phyloP scores from a whole-genome alignment of 1,284 basidiomycete genomes.

The Puccinia novopanici region DNA sequence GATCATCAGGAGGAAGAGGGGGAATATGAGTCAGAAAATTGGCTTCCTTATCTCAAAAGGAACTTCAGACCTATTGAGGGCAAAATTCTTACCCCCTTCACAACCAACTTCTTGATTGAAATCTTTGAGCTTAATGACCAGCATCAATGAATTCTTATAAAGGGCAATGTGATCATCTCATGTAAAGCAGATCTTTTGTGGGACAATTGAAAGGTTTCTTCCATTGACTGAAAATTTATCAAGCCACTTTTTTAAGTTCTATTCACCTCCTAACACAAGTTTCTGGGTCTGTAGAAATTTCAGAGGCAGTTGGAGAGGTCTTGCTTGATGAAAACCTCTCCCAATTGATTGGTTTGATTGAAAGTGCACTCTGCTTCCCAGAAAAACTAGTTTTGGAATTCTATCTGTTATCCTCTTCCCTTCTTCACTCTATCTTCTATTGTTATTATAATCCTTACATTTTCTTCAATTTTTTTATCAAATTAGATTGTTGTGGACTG shows the following conservation, averaged over 20 bases:
- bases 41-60: neutral
- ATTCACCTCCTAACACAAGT: neutral
- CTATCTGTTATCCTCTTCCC: too few relatives aligned
- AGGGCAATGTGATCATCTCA: constrained; percentile 91
- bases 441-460: too few relatives aligned
- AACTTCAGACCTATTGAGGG: constrained; percentile 34
- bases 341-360: constrained; percentile 66
- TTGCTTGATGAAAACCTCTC: constrained; percentile 71
- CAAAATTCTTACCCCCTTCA: constrained; percentile 65
- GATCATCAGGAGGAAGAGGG: constrained; percentile 3
- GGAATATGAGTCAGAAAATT: constrained; percentile 3
- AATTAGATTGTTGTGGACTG: too few relatives aligned
- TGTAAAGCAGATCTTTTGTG: constrained; percentile 92
- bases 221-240: neutral
- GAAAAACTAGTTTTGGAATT: too few relatives aligned
- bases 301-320: constrained; percentile 71
- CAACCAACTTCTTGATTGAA: constrained; percentile 86
- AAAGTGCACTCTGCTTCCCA: constrained; percentile 67
- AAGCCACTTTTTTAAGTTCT: neutral
- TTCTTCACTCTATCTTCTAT: too few relatives aligned
- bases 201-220: constrained; percentile 84
- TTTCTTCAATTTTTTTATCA: too few relatives aligned
- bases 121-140: constrained; percentile 92
- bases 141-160: constrained; percentile 92
- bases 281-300: constrained; percentile 69